phyloP scores from a whole-genome alignment of 2,329 filamentous ascomycete genomes.

The Epichloe sp. region DNA sequence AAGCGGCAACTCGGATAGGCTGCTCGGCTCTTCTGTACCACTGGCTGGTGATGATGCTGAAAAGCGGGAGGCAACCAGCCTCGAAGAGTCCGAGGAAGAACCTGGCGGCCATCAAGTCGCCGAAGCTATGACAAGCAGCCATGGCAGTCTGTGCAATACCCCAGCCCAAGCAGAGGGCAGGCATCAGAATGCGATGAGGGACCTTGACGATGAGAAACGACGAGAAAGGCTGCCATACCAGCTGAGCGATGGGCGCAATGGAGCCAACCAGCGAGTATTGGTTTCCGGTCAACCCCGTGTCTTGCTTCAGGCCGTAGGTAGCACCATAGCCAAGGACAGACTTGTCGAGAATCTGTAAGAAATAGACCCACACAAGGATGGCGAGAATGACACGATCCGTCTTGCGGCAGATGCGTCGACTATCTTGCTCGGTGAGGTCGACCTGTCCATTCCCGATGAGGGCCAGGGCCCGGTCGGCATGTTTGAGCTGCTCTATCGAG shows the following conservation, averaged over 20 bases:
- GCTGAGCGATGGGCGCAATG: conserved; percentile 45
- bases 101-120: conserved; percentile 33
- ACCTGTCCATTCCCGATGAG: conserved; percentile 3
- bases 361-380: conserved; percentile 45
- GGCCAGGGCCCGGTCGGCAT: conserved; percentile 2
- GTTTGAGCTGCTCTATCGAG: not conserved
- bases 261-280: conserved; percentile 45
- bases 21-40: conserved; percentile 43
- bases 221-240: conserved; percentile 48
- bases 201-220: conserved; percentile 47
- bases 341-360: conserved; percentile 47
- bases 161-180: conserved; percentile 31
- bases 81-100: conserved; percentile 37
- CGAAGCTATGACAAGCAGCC: conserved; percentile 34
- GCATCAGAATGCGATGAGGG: conserved; percentile 45
- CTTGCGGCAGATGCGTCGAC: conserved; percentile 40
- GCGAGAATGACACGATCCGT: conserved; percentile 46
- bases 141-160: conserved; percentile 30
- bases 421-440: conserved; percentile 11
- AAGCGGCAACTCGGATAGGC: conserved; percentile 48
- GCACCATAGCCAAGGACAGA: conserved; percentile 42
- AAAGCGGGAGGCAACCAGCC: conserved; percentile 36
- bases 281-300: conserved; percentile 36
- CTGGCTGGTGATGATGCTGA: conserved; percentile 32
- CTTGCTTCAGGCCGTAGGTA: conserved; percentile 38